Evolutionary conservation across 192 early-diverging fungal genomes (phyloP), one percentile per base, ranked within the genome.

Genomic region (Phycomyces blakesleeanus): DNA sequence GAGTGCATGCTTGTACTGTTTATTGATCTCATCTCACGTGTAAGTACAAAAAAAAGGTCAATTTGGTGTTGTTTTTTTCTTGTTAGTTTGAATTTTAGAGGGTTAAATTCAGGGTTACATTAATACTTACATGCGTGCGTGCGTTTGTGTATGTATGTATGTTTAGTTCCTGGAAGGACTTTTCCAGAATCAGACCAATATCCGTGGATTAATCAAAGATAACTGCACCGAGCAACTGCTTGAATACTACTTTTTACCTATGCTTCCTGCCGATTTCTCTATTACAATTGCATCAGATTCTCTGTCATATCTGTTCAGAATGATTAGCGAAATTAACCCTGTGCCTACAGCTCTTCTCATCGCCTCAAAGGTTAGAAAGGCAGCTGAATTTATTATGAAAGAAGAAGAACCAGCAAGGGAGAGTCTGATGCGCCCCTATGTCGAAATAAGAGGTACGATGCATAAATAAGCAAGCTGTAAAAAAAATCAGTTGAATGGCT

Each of bases 131-230:
- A 34, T 34, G 29, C n/a, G n/a, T n/a, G n/a, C n/a, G n/a, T n/a
- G n/a, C n/a, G n/a, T n/a, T n/a, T n/a, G n/a, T n/a, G n/a, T n/a
- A n/a, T n/a, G n/a, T n/a, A n/a, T n/a, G 7, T 34, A 7, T 34
- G 29, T 34, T 7, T 73, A 85, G 77, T 93, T 95, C 63, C 76
- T 93, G 39, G 92, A 95, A 58, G 92, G 92, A 7, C 76, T 93
- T 27, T 93, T 95, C 66, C 90, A 92, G 57, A 92, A 89, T 62
- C 72, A 78, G 20, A 59, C 80, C 9, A 91, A 91, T 66, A 83
- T 79, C n/a, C 80, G 80, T 39, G 93, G 92, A 27, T 89, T 94
- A 58, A 74, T 91, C 20, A 79, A 84, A 42, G 66, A 73, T 26
- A 75, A 78, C n/a, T 90, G 90, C 7, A 67, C 88, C 7, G 74